These are phyloP conservation scores for Nasturtium officinale DNA, from an alignment of 345 rosid genomes.

Conservation along the genomic window DNA sequence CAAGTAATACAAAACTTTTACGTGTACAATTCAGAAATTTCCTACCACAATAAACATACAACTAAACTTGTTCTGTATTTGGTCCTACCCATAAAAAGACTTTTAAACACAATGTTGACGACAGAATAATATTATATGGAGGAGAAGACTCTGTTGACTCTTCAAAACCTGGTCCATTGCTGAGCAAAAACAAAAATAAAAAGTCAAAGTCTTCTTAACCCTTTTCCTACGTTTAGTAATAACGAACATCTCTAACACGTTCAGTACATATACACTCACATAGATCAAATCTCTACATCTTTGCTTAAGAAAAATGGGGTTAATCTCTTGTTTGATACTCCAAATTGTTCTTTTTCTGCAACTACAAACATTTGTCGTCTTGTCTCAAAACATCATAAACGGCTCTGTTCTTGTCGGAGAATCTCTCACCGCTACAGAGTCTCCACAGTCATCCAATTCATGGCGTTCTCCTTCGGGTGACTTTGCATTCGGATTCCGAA, in stretches of 20 bases:
- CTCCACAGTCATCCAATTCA: slow-evolving; percentile 16
- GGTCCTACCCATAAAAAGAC: background rate
- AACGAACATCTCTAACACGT: background rate
- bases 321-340: background rate
- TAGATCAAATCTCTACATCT: background rate
- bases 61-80: background rate
- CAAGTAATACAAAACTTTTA: background rate
- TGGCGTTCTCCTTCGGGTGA: slow-evolving; percentile 36
- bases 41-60: background rate
- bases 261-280: background rate
- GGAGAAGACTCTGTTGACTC: slow-evolving; percentile 19
- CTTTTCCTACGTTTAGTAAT: background rate
- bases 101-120: background rate
- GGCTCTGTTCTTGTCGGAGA: slow-evolving; percentile 24
- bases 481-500: slow-evolving; percentile 42
- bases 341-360: slow-evolving; percentile 1
- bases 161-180: slow-evolving; percentile 2
- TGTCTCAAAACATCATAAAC: slow-evolving; percentile 23
- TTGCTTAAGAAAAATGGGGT: background rate
- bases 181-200: background rate
- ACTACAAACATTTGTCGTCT: slow-evolving; percentile 1
- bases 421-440: slow-evolving; percentile 16
- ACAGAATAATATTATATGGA: background rate
- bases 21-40: background rate
- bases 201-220: background rate